A percentile compares a stretch with the other conserved stretches of the same genome.
phyloP scores from a whole-genome alignment of 441 rosid genomes.

The Manihot esculenta region DNA sequence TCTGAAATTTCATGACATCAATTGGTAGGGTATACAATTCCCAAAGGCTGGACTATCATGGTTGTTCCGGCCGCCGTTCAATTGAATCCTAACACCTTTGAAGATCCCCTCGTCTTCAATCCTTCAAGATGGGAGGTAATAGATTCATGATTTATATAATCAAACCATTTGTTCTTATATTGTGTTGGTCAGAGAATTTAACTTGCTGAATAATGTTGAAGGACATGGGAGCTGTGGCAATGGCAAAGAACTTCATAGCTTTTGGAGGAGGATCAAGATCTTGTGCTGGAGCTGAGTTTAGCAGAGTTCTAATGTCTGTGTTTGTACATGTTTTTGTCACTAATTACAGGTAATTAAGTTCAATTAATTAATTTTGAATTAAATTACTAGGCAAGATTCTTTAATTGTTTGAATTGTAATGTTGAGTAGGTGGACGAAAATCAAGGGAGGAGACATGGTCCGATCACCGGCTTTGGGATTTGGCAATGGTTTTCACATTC shows the following conservation, averaged over 20 bases:
- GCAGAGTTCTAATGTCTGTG: constrained; percentile 15
- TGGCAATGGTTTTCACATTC: constrained; percentile 1
- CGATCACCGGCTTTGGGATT: constrained; percentile 1
- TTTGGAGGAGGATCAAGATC: constrained; percentile 29
- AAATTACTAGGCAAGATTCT: no score
- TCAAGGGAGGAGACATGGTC: constrained; percentile 7
- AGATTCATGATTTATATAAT: no score
- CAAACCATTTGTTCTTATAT: no score
- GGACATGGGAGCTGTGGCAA: constrained; percentile 16
- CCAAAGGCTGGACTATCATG: constrained; percentile 37
- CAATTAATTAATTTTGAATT: not conserved
- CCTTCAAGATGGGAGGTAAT: constrained; percentile 14
- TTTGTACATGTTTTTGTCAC: constrained; percentile 26
- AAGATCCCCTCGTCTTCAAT: not conserved
- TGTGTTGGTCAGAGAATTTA: no score
- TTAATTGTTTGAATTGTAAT: no score
- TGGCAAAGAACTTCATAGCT: constrained; percentile 24
- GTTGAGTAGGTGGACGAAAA: not conserved
- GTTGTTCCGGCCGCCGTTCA: constrained; percentile 32
- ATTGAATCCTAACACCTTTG: constrained; percentile 23
- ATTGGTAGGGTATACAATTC: constrained; percentile 40
- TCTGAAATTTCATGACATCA: no score
- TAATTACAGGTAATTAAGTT: constrained; percentile 17
- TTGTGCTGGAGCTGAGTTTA: constrained; percentile 28
- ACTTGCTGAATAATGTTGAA: no score